Percentiles rank a stretch among this genome's conserved stretches.
These are phyloP conservation scores for Cladosporium austrohemisphaericum DNA, from an alignment of 2,329 filamentous ascomycete species.

Conservation along the genomic window DNA sequence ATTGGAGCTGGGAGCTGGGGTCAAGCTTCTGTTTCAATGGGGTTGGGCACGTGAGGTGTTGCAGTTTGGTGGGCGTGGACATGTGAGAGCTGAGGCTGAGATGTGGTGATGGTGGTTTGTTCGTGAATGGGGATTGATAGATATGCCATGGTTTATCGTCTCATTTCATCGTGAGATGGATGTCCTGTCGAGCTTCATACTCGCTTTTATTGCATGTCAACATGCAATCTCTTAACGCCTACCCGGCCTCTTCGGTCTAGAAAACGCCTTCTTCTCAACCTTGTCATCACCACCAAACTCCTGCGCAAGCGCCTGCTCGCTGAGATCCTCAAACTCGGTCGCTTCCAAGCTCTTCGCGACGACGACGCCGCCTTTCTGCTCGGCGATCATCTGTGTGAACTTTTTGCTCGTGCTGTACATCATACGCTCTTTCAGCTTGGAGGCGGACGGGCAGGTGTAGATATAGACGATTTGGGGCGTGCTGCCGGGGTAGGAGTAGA, in stretches of 20 bases:
- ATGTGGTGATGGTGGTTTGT: too few relatives aligned
- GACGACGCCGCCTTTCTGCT: slow-evolving; percentile 60
- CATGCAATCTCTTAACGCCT: slow-evolving; percentile 40
- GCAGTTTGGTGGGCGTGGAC: too few relatives aligned
- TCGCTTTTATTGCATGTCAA: background rate
- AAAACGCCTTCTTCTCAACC: slow-evolving; percentile 60
- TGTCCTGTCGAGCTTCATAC: background rate
- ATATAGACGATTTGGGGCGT: slow-evolving; percentile 66
- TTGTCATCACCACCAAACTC: slow-evolving; percentile 56
- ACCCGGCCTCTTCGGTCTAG: slow-evolving; percentile 74
- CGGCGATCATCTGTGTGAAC: slow-evolving; percentile 61
- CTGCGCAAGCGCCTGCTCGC: slow-evolving; percentile 59
- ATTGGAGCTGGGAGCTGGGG: background rate
- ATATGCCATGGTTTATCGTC: background rate
- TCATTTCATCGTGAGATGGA: background rate
- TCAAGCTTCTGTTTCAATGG: background rate
- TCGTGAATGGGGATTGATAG: too few relatives aligned
- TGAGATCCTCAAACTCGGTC: slow-evolving; percentile 65
- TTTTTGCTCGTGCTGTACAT: slow-evolving; percentile 63
- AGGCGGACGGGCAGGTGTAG: slow-evolving; percentile 71
- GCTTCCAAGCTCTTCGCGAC: slow-evolving; percentile 67
- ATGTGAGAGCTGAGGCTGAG: too few relatives aligned
- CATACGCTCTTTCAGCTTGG: slow-evolving; percentile 80
- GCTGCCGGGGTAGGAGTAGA: slow-evolving; percentile 63
- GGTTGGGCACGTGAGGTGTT: too few relatives aligned